Conservation (phyloP, 805 yeast genomes). For the Ogataea trehalophila region DNA sequence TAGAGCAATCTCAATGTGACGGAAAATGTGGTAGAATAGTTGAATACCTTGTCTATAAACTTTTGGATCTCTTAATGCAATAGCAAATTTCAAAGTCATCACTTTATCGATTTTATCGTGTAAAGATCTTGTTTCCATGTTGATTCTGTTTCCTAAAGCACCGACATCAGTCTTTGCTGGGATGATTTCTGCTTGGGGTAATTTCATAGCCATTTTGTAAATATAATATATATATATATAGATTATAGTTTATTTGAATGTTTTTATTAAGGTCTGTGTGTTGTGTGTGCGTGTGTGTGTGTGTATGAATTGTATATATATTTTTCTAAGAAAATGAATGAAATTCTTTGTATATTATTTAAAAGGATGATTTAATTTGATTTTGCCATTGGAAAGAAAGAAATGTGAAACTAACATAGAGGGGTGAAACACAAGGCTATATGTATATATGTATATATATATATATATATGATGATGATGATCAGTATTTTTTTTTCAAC, state of each 20-base stretch:
- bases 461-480: too few species aligned
- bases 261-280: too few species aligned
- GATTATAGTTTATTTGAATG: too few species aligned
- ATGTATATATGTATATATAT: too few species aligned
- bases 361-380: too few species aligned
- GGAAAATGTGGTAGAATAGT: constrained; percentile 64
- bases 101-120: constrained; percentile 69
- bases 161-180: constrained; percentile 80
- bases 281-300: background rate
- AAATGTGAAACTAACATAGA: too few species aligned
- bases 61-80: constrained; percentile 70
- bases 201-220: constrained; percentile 9
- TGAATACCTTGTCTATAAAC: constrained; percentile 80
- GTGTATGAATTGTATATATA: background rate
- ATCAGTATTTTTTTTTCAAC: too few species aligned
- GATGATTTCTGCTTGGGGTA: constrained; percentile 42
- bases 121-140: constrained; percentile 55
- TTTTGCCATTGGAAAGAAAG: too few species aligned
- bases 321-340: too few species aligned
- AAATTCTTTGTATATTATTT: too few species aligned
- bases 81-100: constrained; percentile 64
- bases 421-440: too few species aligned
- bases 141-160: constrained; percentile 80
- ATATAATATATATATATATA: too few species aligned
- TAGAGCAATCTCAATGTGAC: constrained; percentile 53